Base-by-base conservation (phyloP, 805 yeast genomes). In the Candida schatavii region DNA sequence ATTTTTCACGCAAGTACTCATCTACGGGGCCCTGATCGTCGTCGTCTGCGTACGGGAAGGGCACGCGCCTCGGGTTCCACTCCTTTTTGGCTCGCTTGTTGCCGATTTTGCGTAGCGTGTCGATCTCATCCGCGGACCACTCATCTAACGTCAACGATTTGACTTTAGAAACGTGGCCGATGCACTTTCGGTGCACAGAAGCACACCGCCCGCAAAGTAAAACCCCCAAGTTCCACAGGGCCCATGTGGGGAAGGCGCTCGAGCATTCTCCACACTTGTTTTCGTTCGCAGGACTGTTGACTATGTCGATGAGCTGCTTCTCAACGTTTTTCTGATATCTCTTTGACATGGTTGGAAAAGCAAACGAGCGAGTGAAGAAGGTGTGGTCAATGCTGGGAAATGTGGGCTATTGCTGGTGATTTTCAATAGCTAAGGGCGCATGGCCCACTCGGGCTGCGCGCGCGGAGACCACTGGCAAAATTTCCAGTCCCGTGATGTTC, bases 141-240 rank as follows among this genome's bases (percentile, higher is more conserved):
- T 68, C 62, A 50, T 88, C 96, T 56, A 84, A 68, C 4, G 89
- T 80, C 41, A 88, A 65, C 0, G 90, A 83, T 53, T 85, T 85
- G 5, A 86, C 87, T 39, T 69, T 64, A 4, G 90, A 81, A 10
- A 82, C 61, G 10, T 13, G n/a, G 15, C 49, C 50, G 18, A 70
- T 55, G 33, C 86, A 67, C 42, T 76, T 75, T 46, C 88, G 70
- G 61, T 88, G 96, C 26, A 81, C 72, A 3, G 87, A 79, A 6
- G 95, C 91, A 72, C 96, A 88, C 49, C 93, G 68, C 13, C 93
- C 93, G 66, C 96, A 88, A 14, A 88, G 66, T 45, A 88, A 81
- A 3, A 86, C 64, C 21, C 95, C 95, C 33, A 86, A 46, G 46
- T 58, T 67, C 43, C 54, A 61, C 29, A 72, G 66, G 2, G 74